Base-by-base conservation (phyloP, 2,329 filamentous ascomycete genomes). In the Huntiella moniliformis region DNA sequence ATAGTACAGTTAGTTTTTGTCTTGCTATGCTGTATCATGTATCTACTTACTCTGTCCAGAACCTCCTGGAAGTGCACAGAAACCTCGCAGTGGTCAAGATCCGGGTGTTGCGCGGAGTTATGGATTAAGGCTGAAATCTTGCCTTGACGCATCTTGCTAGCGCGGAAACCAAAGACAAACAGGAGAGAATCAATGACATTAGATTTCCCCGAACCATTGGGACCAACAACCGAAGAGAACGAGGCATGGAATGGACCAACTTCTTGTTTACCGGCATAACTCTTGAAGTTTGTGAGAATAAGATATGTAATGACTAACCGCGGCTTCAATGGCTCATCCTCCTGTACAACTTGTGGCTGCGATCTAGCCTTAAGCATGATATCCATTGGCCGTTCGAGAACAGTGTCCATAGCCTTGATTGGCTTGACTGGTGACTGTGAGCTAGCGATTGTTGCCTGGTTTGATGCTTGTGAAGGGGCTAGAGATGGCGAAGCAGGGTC, bases 151-250 rank as follows among this genome's bases (percentile, higher is more conserved):
- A 98, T 98, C 65, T 98, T 98, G 69, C 88, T 96, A 37, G 91
- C 91, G 50, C 91, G 79, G 66, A 98, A 98, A 45, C 92, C 91
- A 58, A 98, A 98, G n/a, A 98, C 91, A 57, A 98, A 98, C 1
- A 98, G 74, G 22, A 98, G 67, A 2, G 91, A 95, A 62, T 98
- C 91, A 58, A 98, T 98, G 51, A 98, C 92, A 56, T 98, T 98
- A 16, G 91, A 96, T 61, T 98, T 98, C 49, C 91, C 91, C 7
- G 91, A 98, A 51, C 91, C 91, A 59, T 98, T 98, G 42, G 92
- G 91, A 1, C 91, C 92, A 7, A 98, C 91, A 2, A 98, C 91
- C 0, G 91, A 95, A 1, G 91, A 95, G 63, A 98, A 98, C 0
- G 91, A 98, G 1, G 84, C 74, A 60, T 98, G 91, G 60, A 98